Evolutionary conservation across 495 filamentous ascomycete genomes (phyloP), one percentile per base, ranked within the genome.

Genomic region (Neurospora sp.): DNA sequence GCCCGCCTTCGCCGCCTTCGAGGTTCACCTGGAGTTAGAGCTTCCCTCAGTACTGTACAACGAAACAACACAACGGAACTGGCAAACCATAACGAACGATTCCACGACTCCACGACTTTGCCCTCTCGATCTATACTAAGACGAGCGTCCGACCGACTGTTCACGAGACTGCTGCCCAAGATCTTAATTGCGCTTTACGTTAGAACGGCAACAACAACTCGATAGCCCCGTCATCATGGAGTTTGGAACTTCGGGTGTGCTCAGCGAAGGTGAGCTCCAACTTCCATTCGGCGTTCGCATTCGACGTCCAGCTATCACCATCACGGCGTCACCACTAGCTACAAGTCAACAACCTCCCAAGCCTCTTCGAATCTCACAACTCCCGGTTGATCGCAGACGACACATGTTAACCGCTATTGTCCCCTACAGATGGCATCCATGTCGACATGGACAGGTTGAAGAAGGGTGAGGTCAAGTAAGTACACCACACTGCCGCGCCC

Each of bases 361-460:
- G 0, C 5, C 15, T 34, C 13, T 15, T 24, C 54, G 21, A 62
- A 10, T 31, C 54, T 17, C 54, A 3, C 54, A 7, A 62, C 10
- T 8, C 11, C 70, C 69, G 71, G 69, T 39, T 69, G 70, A 75
- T 79, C 45, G 76, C 28, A 34, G 54, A 31, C 28, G 15, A 66
- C 54, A 34, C 28, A 66, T 66, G 15, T 66, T 66, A 66, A 66
- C 54, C 54, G 54, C 39, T 24, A 34, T 76, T 78, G 75, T 76
- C 70, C 69, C 66, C 71, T 71, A 54, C 78, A 99, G 96, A 99
- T 94, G 96, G 96, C 80, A 97, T 99, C 80, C 96, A 99, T 83
- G 85, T 99, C 71, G 96, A 99, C 80, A 98, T 99, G 96, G 92
- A 97, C 76, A 92, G 95, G 77, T 75, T 83, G 78, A 84, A 84